Evolutionary conservation across 176 grass and related monocot genomes (phyloP), one percentile per base, ranked within the genome.

Genomic region (Ensete glaucum): DNA sequence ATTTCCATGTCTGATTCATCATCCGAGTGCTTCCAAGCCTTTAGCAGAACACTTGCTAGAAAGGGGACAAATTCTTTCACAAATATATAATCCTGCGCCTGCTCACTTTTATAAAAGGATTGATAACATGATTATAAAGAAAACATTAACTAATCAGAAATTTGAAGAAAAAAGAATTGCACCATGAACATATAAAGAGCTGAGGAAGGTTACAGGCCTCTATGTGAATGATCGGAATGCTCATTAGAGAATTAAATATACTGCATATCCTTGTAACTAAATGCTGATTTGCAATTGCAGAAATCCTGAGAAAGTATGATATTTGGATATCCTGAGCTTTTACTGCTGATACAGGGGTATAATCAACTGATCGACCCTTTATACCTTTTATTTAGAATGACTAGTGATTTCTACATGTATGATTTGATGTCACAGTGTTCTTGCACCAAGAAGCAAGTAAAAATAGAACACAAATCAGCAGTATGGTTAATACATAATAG

Each of bases 51-150:
- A 71, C 83, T 89, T 58, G 82, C 82, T 25, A 89, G 0, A 83
- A 91, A 97, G 19, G 88, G 52, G 2, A 86, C 78, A 59, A 92
- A 88, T 79, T 87, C 77, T 69, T 77, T 85, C 53, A 93, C 84
- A 69, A 87, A 93, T 69, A 83, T 80, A 77, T 87, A 89, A 56
- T 93, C 90, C 65, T 93, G 90, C 20, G 76, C 84, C 90, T 93
- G 80, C 27, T 77, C 70, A 78, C 53, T 69, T 50, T 65, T 6
- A 51, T 71, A 26, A 9, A 25, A 24, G 1, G 23, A 56, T 24
- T 17, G 26, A 20, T 70, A 21, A 25, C 11, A 64, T 9, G 62
- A 53, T 14, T 51, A 63, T 69, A 69, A 6, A 57, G 3, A 9
- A 52, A 53, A 3, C 24, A 10, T 19, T 20, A 54, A 4, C 4